A percentile compares a stretch with the other conserved stretches of the same genome.
These are phyloP conservation scores for Pythium coloratum DNA, from an alignment of 352 stramenopile species.

Conservation along the genomic window DNA sequence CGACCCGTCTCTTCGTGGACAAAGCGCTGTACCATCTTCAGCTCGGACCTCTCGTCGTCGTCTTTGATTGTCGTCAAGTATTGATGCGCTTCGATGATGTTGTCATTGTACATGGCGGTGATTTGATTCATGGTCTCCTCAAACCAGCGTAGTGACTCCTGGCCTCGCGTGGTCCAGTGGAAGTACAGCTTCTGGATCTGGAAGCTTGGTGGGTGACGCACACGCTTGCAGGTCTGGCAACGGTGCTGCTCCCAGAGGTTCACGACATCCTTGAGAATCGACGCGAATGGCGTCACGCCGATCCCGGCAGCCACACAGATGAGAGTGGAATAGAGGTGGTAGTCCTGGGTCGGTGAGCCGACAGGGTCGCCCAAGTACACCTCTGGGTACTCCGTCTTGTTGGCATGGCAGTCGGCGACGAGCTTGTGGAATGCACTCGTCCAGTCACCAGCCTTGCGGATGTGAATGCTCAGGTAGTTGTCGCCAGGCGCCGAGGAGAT, in stretches of 20 bases:
- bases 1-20: constrained; percentile 73
- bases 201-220: constrained; percentile 70
- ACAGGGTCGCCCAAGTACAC: constrained; percentile 77
- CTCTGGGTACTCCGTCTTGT: constrained; percentile 59
- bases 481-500: constrained; percentile 85
- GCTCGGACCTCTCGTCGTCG: constrained; percentile 65
- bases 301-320: constrained; percentile 78
- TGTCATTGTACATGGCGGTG: constrained; percentile 65
- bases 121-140: constrained; percentile 87
- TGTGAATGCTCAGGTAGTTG: constrained; percentile 83
- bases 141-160: constrained; percentile 84
- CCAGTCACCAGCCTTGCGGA: constrained; percentile 75
- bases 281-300: constrained; percentile 81
- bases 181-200: constrained; percentile 87
- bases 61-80: constrained; percentile 83
- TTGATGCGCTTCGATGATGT: constrained; percentile 81
- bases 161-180: constrained; percentile 80
- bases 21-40: constrained; percentile 87
- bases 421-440: constrained; percentile 60
- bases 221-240: constrained; percentile 69
- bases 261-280: constrained; percentile 76
- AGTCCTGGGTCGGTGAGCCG: constrained; percentile 71
- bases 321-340: constrained; percentile 72
- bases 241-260: constrained; percentile 76
- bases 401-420: constrained; percentile 61